Evolutionary conservation across 805 yeast species (phyloP), one percentile per base, ranked within the genome.

Genomic region (Metschnikowia similis): DNA sequence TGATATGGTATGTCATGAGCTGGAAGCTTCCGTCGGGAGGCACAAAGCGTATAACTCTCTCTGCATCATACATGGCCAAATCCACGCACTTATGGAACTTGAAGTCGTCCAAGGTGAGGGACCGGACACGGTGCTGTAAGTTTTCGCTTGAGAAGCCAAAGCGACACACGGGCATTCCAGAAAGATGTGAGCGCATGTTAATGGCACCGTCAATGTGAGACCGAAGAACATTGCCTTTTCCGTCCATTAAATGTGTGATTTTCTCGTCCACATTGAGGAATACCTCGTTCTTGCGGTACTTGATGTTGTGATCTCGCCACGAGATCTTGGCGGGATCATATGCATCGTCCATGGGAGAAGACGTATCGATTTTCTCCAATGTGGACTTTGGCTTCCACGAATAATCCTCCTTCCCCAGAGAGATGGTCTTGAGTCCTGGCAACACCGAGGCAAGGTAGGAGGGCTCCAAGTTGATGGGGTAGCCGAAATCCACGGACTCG

Each of bases 1-100:
- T 51, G 37, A 72, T 63, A 42, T 66, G 70, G 66, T 89, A 90
- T 34, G 81, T 75, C 91, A 90, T 84, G 52, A 90, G 76, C 65
- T 89, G 92, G 63, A 89, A 87, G 46, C 82, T 81, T 0, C 96
- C 96, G 67, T 89, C 96, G 1, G 96, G 96, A 2, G 96, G 96
- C 10, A 83, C 73, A 56, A 90, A 89, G 41, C 77, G 80, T 50
- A 90, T 85, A 26, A 80, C 69, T 37, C 86, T 71, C 27, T 84
- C 83, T 17, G 74, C 62, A 53, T 87, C 89, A 65, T 85, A 88
- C 56, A 80, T 78, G 50, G 80, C 80, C 49, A 89, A 71, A 53
- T 84, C 82, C 27, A 89, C 96, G 66, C 96, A 87, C 59, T 88
- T 92, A 66, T 89, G 96, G 67, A 89, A 86, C 55, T 85, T 88